Conservation (phyloP, 1,139 yeast genomes). For the Taphrina wiesneri region DNA sequence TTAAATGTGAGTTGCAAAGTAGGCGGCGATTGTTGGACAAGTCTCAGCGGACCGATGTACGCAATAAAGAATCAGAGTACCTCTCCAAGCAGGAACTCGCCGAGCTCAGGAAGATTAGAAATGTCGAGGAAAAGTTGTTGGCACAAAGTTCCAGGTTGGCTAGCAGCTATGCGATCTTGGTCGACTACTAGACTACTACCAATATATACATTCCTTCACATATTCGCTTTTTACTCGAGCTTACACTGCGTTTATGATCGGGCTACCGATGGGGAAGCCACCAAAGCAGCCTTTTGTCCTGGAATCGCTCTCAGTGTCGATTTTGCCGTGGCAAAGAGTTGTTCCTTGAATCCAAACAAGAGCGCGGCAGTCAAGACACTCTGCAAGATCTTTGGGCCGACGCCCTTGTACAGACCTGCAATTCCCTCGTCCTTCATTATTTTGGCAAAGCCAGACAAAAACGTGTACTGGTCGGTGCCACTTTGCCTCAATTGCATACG, state of each 20-base stretch:
- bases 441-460: conserved; percentile 47
- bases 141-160: conserved; percentile 18
- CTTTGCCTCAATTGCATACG: conserved; percentile 71
- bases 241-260: neutral
- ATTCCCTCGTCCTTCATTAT: conserved; percentile 71
- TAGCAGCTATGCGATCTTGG: conserved; percentile 9
- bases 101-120: conserved; percentile 24
- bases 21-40: conserved; percentile 15
- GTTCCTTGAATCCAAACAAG: conserved; percentile 87
- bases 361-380: conserved; percentile 87
- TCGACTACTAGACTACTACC: conserved; percentile 1
- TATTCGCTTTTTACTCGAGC: neutral
- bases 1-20: conserved; percentile 1
- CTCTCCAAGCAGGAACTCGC: conserved; percentile 13
- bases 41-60: conserved; percentile 28
- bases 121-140: conserved; percentile 21
- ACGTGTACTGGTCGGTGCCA: conserved; percentile 46
- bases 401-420: conserved; percentile 76
- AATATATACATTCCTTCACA: neutral
- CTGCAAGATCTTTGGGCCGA: conserved; percentile 75
- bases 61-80: conserved; percentile 23
- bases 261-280: conserved; percentile 1
- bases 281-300: conserved; percentile 15
- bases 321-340: conserved; percentile 48
- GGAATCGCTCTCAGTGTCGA: conserved; percentile 7